phyloP scores from a whole-genome alignment of 1,284 basidiomycete genomes.

The Trametes hirsuta region DNA sequence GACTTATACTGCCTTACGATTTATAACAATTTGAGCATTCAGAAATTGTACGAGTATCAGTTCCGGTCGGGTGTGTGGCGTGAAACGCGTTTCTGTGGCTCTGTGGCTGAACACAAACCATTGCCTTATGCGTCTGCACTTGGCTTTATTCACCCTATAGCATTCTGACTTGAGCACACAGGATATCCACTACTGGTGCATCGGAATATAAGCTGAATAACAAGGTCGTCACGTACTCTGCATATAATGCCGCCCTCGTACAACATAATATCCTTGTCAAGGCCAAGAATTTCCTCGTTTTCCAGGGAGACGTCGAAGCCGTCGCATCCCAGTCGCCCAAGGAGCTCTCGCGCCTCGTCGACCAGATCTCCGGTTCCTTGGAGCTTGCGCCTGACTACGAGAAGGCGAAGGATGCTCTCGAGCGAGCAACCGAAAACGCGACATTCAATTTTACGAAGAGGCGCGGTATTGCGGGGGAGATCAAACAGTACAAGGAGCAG shows the following conservation, averaged over 20 bases:
- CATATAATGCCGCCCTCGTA: conserved; percentile 85
- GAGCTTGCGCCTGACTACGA: conserved; percentile 93
- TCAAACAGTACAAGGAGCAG: conserved; percentile 97
- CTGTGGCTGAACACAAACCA: background rate
- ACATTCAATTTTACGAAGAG: conserved; percentile 95
- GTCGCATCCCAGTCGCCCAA: conserved; percentile 95
- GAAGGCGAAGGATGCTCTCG: conserved; percentile 83
- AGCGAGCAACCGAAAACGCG: conserved; percentile 90
- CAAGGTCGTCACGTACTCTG: conserved; percentile 78
- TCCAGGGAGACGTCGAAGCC: conserved; percentile 98
- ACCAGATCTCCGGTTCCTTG: conserved; percentile 93
- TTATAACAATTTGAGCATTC: no score
- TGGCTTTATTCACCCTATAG: no score
- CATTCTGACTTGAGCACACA: conserved; percentile 34
- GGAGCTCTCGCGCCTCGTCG: conserved; percentile 89
- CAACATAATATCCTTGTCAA: conserved; percentile 97
- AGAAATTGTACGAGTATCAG: no score
- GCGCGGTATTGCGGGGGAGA: conserved; percentile 91
- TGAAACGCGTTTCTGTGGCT: no score
- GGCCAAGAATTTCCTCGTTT: conserved; percentile 99
- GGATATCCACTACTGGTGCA: conserved; percentile 83
- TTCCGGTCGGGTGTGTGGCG: no score
- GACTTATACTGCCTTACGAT: no score
- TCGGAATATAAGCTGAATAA: conserved; percentile 90
- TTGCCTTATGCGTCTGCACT: no score